Conservation (phyloP, 805 yeast species). For the Candida stauntonica region DNA sequence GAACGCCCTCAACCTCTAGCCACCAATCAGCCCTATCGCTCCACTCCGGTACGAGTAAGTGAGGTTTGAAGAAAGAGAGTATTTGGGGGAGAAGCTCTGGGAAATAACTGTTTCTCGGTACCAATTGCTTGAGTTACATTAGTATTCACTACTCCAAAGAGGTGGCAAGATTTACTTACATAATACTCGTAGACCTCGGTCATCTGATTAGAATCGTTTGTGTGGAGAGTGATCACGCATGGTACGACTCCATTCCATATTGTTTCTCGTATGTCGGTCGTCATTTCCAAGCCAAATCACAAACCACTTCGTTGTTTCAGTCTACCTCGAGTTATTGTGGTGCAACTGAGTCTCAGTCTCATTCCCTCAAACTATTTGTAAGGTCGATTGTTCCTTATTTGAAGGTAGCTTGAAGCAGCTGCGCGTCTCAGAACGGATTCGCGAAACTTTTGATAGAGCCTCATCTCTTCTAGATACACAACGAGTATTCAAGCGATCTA, state of each 20-base stretch:
- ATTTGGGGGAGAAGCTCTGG: conserved; percentile 39
- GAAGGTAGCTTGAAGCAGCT: no score
- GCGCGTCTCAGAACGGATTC: no score
- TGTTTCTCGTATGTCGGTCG: conserved; percentile 32
- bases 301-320: not conserved
- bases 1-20: conserved; percentile 62
- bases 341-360: not conserved
- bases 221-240: conserved; percentile 33
- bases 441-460: no score
- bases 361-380: no score
- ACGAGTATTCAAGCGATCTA: no score
- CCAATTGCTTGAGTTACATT: no score
- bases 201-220: conserved; percentile 23
- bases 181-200: conserved; percentile 8
- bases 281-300: not conserved
- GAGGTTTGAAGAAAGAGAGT: conserved; percentile 34
- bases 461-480: no score
- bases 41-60: conserved; percentile 27
- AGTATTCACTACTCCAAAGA: no score
- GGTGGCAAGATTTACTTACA: no score
- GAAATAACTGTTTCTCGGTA: conserved; percentile 49
- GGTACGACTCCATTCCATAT: conserved; percentile 56
- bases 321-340: not conserved
- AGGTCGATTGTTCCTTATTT: no score
- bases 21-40: conserved; percentile 40